Evolutionary conservation across 2,329 filamentous ascomycete genomes (phyloP).

Genomic region (Trichoderma endophyticum): DNA sequence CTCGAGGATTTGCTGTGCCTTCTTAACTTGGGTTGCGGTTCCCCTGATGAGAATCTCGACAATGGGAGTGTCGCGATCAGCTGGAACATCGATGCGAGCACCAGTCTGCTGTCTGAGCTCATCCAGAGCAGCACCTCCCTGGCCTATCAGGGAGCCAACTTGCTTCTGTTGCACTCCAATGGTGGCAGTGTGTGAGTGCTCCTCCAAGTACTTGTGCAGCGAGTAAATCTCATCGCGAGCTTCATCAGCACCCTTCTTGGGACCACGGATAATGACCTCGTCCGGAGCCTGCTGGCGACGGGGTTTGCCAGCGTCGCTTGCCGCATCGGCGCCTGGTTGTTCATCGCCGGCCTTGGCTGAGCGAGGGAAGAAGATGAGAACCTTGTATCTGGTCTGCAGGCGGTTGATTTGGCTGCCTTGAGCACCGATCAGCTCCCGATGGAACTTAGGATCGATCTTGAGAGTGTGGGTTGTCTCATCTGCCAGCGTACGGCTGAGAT

Average conservation of each 20-base stretch:
- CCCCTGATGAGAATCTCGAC: constrained; percentile 92
- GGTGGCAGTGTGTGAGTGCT: constrained; percentile 76
- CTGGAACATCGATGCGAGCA: constrained; percentile 88
- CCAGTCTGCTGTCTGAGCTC: constrained; percentile 80
- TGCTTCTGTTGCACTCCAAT: constrained; percentile 88
- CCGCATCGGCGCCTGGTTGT: constrained; percentile 64
- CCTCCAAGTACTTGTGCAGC: constrained; percentile 82
- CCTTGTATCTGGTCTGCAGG: constrained; percentile 87
- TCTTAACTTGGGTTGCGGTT: constrained; percentile 83
- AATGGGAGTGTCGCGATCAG: constrained; percentile 67
- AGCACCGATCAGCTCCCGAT: constrained; percentile 88
- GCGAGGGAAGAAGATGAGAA: constrained; percentile 90
- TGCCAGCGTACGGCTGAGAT: constrained; percentile 76
- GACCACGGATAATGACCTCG: constrained; percentile 87
- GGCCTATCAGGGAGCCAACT: constrained; percentile 88
- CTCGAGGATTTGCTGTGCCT: constrained; percentile 85
- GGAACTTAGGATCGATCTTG: constrained; percentile 91
- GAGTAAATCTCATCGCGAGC: constrained; percentile 89
- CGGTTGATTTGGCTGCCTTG: constrained; percentile 86
- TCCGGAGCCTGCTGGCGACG: constrained; percentile 74
- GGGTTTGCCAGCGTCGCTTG: constrained; percentile 63
- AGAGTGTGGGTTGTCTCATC: constrained; percentile 85
- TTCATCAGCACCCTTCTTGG: constrained; percentile 87
- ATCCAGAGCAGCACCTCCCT: constrained; percentile 87
- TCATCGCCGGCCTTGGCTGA: constrained; percentile 66